Evolutionary conservation across 1,284 basidiomycete species (phyloP), one percentile per base, ranked within the genome.

Genomic region (Agaricales sp.): DNA sequence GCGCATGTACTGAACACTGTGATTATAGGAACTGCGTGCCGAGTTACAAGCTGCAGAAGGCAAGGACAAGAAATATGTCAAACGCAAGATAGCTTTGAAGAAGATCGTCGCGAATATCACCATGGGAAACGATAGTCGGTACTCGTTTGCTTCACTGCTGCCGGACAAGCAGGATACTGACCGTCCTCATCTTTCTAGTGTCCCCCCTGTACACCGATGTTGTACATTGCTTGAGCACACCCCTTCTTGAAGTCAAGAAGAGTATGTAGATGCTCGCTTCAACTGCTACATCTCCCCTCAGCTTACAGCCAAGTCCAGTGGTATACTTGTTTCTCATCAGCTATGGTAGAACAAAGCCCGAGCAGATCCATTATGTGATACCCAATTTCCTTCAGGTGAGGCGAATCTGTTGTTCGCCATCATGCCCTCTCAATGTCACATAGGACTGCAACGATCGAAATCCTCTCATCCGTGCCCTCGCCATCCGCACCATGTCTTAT

Each of bases 191-290:
- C n/a, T n/a, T n/a, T n/a, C 50, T 59, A 98, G 90, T 99, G 95
- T 96, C 92, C 16, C 80, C 87, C 20, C 71, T 96, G 55, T 95
- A 93, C 69, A 77, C 80, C 16, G 92, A 95, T 58, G 89, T 96
- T 47, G 82, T 93, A 12, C 85, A 89, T 59, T 93, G 89, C 61
- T 73, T 96, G 52, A 85, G 86, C 39, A 91, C 89, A 4, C 89
- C 91, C 26, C 69, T 94, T 4, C 75, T 99, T 35, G 96, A 99
- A 67, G 95, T 99, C 65, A 99, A 99, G 77, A 99, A 99, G 77
- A 98, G 95, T 93, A 60, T 16, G 39, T 8, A 64, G 82, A 63
- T 22, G 30, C 26, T 2, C 22, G 3, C 4, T 41, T 25, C 19
- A n/a, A n/a, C n/a, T 46, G 26, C 4, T 35, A 43, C 35, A 23